These are phyloP conservation scores for Fusarium brevicatenulatum DNA, from an alignment of 2,329 filamentous ascomycete genomes.

Conservation along the genomic window DNA sequence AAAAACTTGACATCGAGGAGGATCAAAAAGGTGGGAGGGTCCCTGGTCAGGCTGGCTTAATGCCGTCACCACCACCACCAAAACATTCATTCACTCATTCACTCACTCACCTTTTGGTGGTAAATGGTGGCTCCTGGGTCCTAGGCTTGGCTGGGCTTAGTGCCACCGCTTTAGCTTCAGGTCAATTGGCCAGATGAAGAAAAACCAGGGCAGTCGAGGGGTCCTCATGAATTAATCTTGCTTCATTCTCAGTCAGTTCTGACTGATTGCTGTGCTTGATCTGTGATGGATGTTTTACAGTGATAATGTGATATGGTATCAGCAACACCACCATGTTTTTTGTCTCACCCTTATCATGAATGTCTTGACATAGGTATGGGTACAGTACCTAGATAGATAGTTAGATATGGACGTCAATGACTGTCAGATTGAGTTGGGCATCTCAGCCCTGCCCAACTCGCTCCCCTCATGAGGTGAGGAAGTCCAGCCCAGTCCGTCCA, in stretches of 20 bases:
- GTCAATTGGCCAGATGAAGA: constrained; percentile 33
- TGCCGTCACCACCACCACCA: constrained; percentile 25
- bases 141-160: constrained; percentile 30
- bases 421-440: background rate
- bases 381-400: background rate
- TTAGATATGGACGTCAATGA: background rate
- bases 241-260: background rate
- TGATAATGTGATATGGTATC: background rate
- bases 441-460: constrained; percentile 18
- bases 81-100: background rate
- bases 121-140: constrained; percentile 12
- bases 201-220: constrained; percentile 21
- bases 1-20: background rate
- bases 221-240: background rate
- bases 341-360: background rate
- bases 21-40: constrained; percentile 14
- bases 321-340: background rate
- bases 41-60: constrained; percentile 25
- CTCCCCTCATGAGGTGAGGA: background rate
- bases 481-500: background rate
- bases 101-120: background rate
- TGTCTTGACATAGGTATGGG: background rate
- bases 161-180: constrained; percentile 36
- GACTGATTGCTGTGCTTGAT: constrained; percentile 1
- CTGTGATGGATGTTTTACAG: background rate